Evolutionary conservation across 345 rosid species (phyloP).

Genomic region (Rubroshorea leprosula): DNA sequence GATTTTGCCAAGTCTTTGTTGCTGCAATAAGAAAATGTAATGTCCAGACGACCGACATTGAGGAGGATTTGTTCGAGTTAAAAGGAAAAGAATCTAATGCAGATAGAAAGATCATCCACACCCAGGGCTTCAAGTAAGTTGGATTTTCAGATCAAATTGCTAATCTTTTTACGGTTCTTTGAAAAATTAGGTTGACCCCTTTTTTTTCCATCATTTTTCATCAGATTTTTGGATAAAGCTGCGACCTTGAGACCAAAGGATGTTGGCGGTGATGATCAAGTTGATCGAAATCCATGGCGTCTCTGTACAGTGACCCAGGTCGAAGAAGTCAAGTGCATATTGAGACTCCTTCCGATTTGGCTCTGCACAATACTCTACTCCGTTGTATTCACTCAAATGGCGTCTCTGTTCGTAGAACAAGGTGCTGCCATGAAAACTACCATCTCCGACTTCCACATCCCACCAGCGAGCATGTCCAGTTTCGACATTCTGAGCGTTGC

Average conservation of each 20-base stretch:
- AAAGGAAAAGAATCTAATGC: conserved; percentile 26
- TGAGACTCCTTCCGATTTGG: conserved; percentile 89
- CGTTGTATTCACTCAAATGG: conserved; percentile 97
- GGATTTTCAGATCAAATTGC: not conserved
- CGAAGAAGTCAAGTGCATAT: conserved; percentile 92
- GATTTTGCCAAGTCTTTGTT: conserved; percentile 69
- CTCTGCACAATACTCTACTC: conserved; percentile 95
- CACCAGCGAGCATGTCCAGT: conserved; percentile 96
- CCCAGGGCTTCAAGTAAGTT: conserved; percentile 63
- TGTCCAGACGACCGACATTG: conserved; percentile 21
- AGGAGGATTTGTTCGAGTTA: conserved; percentile 42
- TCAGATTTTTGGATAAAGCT: conserved; percentile 87
- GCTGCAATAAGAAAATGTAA: conserved; percentile 68
- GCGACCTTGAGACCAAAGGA: conserved; percentile 63
- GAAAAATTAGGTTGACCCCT: too few relatives aligned
- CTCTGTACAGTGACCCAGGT: conserved; percentile 85
- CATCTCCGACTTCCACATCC: conserved; percentile 51
- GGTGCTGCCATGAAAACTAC: conserved; percentile 81
- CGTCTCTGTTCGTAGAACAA: conserved; percentile 95
- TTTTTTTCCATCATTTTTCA: not conserved
- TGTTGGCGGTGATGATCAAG: conserved; percentile 23
- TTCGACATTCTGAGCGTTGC: conserved; percentile 92
- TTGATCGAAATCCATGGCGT: conserved; percentile 48
- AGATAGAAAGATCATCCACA: conserved; percentile 63
- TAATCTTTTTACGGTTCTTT: not conserved